Evolutionary conservation across 2,329 filamentous ascomycete species (phyloP).

Genomic region (Lecanicillium sp.): DNA sequence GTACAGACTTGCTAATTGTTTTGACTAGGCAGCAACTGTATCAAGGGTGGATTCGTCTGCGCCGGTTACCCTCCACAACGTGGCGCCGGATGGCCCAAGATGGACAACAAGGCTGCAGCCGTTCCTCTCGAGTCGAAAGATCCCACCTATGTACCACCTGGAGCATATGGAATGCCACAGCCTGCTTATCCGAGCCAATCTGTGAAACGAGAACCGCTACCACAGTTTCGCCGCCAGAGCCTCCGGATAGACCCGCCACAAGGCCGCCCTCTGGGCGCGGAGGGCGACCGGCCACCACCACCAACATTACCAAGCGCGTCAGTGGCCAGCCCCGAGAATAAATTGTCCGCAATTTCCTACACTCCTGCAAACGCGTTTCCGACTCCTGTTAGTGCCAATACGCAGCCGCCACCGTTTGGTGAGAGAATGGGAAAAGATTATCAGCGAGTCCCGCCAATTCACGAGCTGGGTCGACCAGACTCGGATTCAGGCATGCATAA

Average conservation of each 20-base stretch:
- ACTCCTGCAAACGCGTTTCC: conserved; percentile 48
- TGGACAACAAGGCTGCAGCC: conserved; percentile 57
- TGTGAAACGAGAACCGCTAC: conserved; percentile 47
- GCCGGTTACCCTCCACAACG: conserved; percentile 82
- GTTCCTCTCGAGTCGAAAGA: conserved; percentile 82
- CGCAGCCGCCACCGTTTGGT: conserved; percentile 33
- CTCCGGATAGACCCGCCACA: conserved; percentile 57
- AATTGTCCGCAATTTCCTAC: conserved; percentile 50
- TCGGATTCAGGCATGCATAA: conserved; percentile 45
- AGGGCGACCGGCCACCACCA: conserved; percentile 46
- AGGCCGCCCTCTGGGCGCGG: conserved; percentile 47
- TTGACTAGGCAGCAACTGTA: conserved; percentile 76
- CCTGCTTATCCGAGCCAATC: conserved; percentile 29
- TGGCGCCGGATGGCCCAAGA: conserved; percentile 65
- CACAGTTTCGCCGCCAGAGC: conserved; percentile 52
- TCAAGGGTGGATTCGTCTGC: conserved; percentile 82
- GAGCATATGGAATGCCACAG: conserved; percentile 54
- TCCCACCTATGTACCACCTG: conserved; percentile 50
- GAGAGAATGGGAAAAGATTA: conserved; percentile 50
- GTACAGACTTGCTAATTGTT: conserved; percentile 11
- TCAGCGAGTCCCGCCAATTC: conserved; percentile 50
- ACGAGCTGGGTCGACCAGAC: conserved; percentile 43
- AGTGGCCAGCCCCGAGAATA: conserved; percentile 50
- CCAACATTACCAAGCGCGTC: conserved; percentile 52
- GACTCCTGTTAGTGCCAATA: conserved; percentile 53